Base-by-base conservation (phyloP, 352 stramenopile species). In the Phytophthora idaei region DNA sequence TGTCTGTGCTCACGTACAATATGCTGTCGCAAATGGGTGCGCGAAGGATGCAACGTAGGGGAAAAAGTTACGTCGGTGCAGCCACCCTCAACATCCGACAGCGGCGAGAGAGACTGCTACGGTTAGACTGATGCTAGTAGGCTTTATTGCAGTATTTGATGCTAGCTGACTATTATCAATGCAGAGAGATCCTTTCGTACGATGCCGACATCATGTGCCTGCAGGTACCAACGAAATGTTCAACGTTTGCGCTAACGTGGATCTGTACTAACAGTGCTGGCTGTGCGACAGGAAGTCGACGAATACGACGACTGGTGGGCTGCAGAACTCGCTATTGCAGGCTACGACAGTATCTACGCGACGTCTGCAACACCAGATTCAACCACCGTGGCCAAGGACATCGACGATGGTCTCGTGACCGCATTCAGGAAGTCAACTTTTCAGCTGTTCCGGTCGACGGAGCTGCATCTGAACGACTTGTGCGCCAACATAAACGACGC, bases 261-360 rank as follows among this genome's bases (percentile, higher is more conserved):
- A 34, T 34, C 29, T 34, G 29, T 34, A 34, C 29, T 34, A 8
- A 34, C 29, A 34, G 29, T 34, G 7, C 29, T 7, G 4, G 4
- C 7, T 34, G 29, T 34, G 29, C 29, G 4, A 15, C 64, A 89
- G 77, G 90, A 97, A 69, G 81, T 97, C 6, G 89, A 97, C 45
- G 83, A 96, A 42, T 97, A 94, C 36, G 76, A 91, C n/a, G 80
- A 95, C 49, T 97, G 78, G 74, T 97, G 91, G 90, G 72, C 77
- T 6, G 61, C 62, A 3, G 72, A 80, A 54, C 76, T 97, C n/a
- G 87, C 67, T 1, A 59, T 62, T 0, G 70, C 62, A 9, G 91
- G 90, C 0, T 97, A 96, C 70, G 90, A 97, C 71, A 90, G 83
- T 47, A 77, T 97, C 6, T 96, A 84, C 57, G 61, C 61, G 9